Base-by-base conservation (phyloP, 345 rosid species). In the Ceriops decandra region DNA sequence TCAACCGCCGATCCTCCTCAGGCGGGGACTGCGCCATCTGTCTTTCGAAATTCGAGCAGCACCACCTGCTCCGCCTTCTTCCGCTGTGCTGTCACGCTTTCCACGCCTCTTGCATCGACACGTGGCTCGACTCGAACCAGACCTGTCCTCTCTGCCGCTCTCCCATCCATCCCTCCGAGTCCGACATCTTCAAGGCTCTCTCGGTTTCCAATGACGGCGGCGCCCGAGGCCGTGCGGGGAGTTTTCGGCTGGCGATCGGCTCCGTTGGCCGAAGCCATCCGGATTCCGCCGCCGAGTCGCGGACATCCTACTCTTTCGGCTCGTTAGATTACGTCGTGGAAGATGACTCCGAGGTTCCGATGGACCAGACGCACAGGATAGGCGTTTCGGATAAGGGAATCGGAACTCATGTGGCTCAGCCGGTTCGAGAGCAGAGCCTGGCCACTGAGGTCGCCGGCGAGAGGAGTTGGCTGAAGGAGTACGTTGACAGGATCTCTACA, bases 141-240 rank as follows among this genome's bases (percentile, higher is more conserved):
- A 87, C 96, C 0, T 95, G 99, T 77, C 99, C 99, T 20, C 88
- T 95, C 30, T 95, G 97, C 54, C 97, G 97, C 6, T 91, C 95
- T 35, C 72, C 90, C 6, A 77, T 90, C 64, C 79, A 76, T 60
- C 85, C 85, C n/a, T 78, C 96, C 9, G 93, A 89, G 0, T 76
- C 95, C 3, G 91, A 89, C 72, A 52, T 88, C 46, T 70, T 80
- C 47, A 90, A 85, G 74, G 49, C 89, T 7, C 64, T 86, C 6
- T 77, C 87, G 0, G 52, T 80, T 31, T 7, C 31, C 22, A 60
- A 22, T 32, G 73, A 47, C 3, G 42, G 17, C 1, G 52, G 22
- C 24, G 58, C 2, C 36, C 10, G 52, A 19, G 69, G 61, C 5
- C 74, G 72, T 24, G 74, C 70, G 27, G 86, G 79, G 63, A 95